phyloP scores from a whole-genome alignment of 306 rosid genomes.

The Inga oerstediana region DNA sequence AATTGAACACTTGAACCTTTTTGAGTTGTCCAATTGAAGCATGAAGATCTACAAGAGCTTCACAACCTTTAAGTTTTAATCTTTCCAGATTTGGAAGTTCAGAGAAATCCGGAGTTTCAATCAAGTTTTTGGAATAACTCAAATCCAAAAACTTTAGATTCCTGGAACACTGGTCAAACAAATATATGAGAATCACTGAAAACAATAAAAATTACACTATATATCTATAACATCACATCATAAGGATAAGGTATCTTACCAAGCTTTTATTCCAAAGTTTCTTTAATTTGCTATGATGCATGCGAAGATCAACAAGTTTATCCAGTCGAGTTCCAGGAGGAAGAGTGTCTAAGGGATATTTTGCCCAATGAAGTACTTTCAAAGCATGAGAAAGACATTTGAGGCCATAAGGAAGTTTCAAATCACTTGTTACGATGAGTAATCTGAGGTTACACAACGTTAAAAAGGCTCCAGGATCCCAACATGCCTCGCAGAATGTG shows the following conservation, averaged over 20 bases:
- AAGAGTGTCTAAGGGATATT: not conserved
- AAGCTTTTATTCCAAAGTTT: not conserved
- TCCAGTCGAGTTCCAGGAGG: not conserved
- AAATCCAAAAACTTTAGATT: not conserved
- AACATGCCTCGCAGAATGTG: not conserved
- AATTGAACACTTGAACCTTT: not conserved
- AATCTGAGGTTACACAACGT: not conserved
- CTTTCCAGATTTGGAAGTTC: not conserved
- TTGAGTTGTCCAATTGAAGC: not conserved
- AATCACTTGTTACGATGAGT: not conserved
- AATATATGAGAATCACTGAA: too few species aligned
- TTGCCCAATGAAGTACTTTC: not conserved
- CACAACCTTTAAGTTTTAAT: not conserved
- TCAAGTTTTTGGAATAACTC: not conserved
- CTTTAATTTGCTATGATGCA: not conserved
- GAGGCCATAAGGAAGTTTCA: not conserved
- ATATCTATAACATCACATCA: not conserved
- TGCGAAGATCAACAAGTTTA: not conserved
- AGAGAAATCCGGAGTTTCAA: not conserved
- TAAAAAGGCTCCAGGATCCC: conserved; percentile 9
- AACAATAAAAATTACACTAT: too few species aligned
- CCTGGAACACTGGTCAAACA: not conserved
- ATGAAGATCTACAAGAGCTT: not conserved
- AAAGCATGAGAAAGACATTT: not conserved
- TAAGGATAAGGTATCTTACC: not conserved